Conservation (phyloP, 495 filamentous ascomycete genomes). For the Penicillium manginii region DNA sequence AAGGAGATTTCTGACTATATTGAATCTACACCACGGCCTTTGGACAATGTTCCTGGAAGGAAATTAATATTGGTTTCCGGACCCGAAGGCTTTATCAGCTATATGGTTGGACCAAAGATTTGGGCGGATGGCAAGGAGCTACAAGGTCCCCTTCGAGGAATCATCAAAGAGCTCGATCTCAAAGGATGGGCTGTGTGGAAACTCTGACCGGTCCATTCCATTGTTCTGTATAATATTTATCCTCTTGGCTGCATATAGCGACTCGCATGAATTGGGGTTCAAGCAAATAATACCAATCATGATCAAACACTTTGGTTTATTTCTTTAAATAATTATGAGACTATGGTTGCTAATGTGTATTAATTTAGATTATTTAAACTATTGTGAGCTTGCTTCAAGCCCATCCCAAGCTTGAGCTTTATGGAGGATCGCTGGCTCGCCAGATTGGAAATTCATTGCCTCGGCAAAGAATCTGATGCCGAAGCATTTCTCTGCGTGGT, state of each 20-base stretch:
- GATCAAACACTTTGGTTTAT: neutral
- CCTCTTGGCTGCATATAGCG: conserved; percentile 21
- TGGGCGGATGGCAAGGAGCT: conserved; percentile 72
- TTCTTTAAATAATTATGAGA: neutral
- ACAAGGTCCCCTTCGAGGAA: conserved; percentile 66
- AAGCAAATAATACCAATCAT: conserved; percentile 24
- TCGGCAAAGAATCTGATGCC: conserved; percentile 36
- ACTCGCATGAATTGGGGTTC: conserved; percentile 32
- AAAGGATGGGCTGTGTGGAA: conserved; percentile 65
- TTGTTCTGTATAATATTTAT: conserved; percentile 28
- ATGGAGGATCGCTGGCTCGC: conserved; percentile 21
- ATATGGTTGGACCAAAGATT: conserved; percentile 76
- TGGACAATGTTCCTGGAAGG: conserved; percentile 31
- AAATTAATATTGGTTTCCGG: conserved; percentile 81
- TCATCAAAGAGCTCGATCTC: conserved; percentile 56
- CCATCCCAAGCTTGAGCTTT: conserved; percentile 39
- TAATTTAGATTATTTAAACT: neutral
- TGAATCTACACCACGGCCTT: conserved; percentile 21
- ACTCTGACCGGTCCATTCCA: conserved; percentile 44
- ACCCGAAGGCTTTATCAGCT: conserved; percentile 83
- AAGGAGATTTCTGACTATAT: conserved; percentile 46
- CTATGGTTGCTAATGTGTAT: neutral
- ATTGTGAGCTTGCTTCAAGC: conserved; percentile 16
- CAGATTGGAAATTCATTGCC: neutral
- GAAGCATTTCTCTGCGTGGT: conserved; percentile 16